phyloP scores from a whole-genome alignment of 164 flowering plant genomes.

The Liriodendron chinense region DNA sequence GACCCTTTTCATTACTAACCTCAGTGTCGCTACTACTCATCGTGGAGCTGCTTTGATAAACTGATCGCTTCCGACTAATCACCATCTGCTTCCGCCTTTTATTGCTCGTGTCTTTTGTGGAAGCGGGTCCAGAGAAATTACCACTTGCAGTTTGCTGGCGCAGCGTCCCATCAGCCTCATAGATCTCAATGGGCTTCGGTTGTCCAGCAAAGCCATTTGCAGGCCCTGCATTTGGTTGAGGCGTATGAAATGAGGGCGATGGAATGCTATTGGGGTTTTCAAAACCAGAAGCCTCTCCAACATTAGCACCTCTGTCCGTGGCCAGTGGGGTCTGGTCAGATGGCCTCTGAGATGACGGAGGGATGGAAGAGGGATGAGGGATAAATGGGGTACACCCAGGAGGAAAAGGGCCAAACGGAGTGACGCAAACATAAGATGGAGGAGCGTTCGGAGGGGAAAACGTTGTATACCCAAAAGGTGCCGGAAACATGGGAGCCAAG shows the following conservation, averaged over 20 bases:
- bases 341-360: conserved; percentile 21
- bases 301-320: conserved; percentile 9
- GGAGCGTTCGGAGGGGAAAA: conserved; percentile 26
- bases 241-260: conserved; percentile 26
- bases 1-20: conserved; percentile 13
- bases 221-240: conserved; percentile 15
- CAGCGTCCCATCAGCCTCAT: conserved; percentile 1
- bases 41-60: conserved; percentile 9
- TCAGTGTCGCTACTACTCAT: conserved; percentile 12
- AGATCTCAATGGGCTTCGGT: conserved; percentile 9
- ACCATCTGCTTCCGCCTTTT: conserved; percentile 12
- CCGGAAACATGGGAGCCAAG: conserved; percentile 63
- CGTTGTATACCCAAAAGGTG: conserved; percentile 28
- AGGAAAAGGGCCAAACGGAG: conserved; percentile 55
- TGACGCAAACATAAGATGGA: conserved; percentile 43
- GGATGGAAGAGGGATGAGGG: conserved; percentile 25
- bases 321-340: conserved; percentile 26
- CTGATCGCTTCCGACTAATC: conserved; percentile 3
- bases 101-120: not conserved
- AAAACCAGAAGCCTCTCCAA: conserved; percentile 15
- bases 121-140: not conserved
- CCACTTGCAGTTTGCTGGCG: not conserved
- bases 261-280: conserved; percentile 1
- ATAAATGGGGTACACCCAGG: conserved; percentile 48
- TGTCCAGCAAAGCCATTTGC: conserved; percentile 29